These are phyloP conservation scores for Calonectria crousiana DNA, from an alignment of 2,329 filamentous ascomycete species.

Conservation along the genomic window DNA sequence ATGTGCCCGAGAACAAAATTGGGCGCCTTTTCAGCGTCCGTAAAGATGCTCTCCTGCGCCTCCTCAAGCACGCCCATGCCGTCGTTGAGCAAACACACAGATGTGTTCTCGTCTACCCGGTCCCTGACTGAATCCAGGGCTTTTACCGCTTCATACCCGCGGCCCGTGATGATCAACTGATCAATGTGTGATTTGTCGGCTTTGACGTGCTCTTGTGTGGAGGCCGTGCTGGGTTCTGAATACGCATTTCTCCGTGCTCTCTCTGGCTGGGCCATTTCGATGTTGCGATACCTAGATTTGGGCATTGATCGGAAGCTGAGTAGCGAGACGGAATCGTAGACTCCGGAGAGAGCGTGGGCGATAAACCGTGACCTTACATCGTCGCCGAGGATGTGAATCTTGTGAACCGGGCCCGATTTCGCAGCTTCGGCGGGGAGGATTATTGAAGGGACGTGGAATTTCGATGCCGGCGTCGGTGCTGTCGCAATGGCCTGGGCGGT, in stretches of 20 bases:
- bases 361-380: constrained; percentile 56
- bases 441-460: constrained; percentile 53
- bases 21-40: constrained; percentile 73
- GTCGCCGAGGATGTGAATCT: constrained; percentile 57
- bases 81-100: constrained; percentile 82
- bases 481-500: constrained; percentile 28
- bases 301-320: constrained; percentile 44
- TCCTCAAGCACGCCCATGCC: constrained; percentile 88
- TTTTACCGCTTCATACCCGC: constrained; percentile 64
- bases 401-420: constrained; percentile 50
- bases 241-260: constrained; percentile 31
- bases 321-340: constrained; percentile 56
- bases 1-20: constrained; percentile 80
- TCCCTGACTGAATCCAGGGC: constrained; percentile 72
- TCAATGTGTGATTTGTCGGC: constrained; percentile 69
- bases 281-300: constrained; percentile 47
- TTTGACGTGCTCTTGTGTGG: constrained; percentile 22
- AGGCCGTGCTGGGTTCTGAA: constrained; percentile 39
- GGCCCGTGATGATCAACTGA: constrained; percentile 76
- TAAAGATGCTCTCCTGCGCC: constrained; percentile 78
- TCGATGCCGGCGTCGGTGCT: constrained; percentile 32
- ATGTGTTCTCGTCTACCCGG: constrained; percentile 75
- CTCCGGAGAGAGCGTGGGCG: constrained; percentile 54
- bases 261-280: constrained; percentile 41
- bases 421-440: constrained; percentile 49